Conservation (phyloP, 202 grass and related monocot species). For the Eragrostis tef region DNA sequence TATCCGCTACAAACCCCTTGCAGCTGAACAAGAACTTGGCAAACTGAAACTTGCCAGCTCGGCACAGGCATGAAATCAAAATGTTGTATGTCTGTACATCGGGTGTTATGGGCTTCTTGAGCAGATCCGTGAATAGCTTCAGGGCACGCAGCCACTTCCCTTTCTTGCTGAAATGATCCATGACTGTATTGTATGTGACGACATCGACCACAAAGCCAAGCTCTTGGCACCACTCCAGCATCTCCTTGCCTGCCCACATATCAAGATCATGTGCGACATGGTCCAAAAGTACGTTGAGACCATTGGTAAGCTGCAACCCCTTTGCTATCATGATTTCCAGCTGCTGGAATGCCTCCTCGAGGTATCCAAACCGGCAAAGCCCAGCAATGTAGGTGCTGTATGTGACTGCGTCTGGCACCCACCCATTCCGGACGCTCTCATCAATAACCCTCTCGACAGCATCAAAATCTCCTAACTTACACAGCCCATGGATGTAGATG, state of each 20-base stretch:
- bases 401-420: slow-evolving; percentile 74
- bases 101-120: slow-evolving; percentile 76
- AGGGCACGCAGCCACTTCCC: slow-evolving; percentile 63
- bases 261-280: slow-evolving; percentile 55
- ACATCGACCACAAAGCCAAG: slow-evolving; percentile 81
- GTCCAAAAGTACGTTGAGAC: slow-evolving; percentile 83
- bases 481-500: slow-evolving; percentile 72
- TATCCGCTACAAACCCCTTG: slow-evolving; percentile 72
- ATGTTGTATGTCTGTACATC: slow-evolving; percentile 70
- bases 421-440: slow-evolving; percentile 55
- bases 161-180: slow-evolving; percentile 74
- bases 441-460: slow-evolving; percentile 57
- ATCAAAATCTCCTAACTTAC: slow-evolving; percentile 60
- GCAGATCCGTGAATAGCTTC: slow-evolving; percentile 73
- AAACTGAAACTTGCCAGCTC: slow-evolving; percentile 67
- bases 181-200: slow-evolving; percentile 82
- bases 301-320: slow-evolving; percentile 65
- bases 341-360: slow-evolving; percentile 55
- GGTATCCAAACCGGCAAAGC: slow-evolving; percentile 61
- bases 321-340: slow-evolving; percentile 66
- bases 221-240: slow-evolving; percentile 68
- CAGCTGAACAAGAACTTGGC: slow-evolving; percentile 63
- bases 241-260: slow-evolving; percentile 60
- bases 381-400: slow-evolving; percentile 81
- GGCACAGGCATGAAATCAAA: slow-evolving; percentile 72